Conservation (phyloP, 23 red algal species). For the Gracilaria domingensis region DNA sequence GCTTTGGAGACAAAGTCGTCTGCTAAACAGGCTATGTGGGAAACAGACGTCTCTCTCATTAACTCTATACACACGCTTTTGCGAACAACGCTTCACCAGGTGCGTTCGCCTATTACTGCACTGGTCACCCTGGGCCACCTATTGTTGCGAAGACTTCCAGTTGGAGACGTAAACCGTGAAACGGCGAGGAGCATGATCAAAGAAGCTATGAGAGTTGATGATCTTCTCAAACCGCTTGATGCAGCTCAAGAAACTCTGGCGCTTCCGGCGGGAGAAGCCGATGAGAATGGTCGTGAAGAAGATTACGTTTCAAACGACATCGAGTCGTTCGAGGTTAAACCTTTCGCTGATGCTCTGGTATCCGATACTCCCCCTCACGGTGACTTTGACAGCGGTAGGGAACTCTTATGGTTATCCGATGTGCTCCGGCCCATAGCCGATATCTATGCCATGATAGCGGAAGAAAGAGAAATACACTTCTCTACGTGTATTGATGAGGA, state of each 20-base stretch:
- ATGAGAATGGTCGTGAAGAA: background rate
- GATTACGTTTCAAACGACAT: background rate
- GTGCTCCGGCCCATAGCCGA: slow-evolving; percentile 45
- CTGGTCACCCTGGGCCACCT: slow-evolving; percentile 78
- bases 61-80: slow-evolving; percentile 56
- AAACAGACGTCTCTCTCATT: slow-evolving; percentile 3
- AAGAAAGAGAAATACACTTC: slow-evolving; percentile 49
- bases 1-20: slow-evolving; percentile 56
- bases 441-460: slow-evolving; percentile 1
- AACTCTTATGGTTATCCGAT: slow-evolving; percentile 75
- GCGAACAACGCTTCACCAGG: slow-evolving; percentile 81
- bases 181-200: slow-evolving; percentile 65
- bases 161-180: slow-evolving; percentile 68
- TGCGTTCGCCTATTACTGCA: slow-evolving; percentile 70
- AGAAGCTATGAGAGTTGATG: slow-evolving; percentile 70
- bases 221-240: slow-evolving; percentile 85
- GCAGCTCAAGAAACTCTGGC: slow-evolving; percentile 7
- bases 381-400: background rate
- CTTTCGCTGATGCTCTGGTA: background rate
- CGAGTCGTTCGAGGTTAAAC: background rate
- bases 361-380: background rate
- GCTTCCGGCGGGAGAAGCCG: slow-evolving; percentile 30
- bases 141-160: slow-evolving; percentile 74
- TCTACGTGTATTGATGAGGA: slow-evolving; percentile 57
- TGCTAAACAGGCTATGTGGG: slow-evolving; percentile 8